These are phyloP conservation scores for Podospora appendiculata DNA, from an alignment of 495 filamentous ascomycete species.

Conservation along the genomic window DNA sequence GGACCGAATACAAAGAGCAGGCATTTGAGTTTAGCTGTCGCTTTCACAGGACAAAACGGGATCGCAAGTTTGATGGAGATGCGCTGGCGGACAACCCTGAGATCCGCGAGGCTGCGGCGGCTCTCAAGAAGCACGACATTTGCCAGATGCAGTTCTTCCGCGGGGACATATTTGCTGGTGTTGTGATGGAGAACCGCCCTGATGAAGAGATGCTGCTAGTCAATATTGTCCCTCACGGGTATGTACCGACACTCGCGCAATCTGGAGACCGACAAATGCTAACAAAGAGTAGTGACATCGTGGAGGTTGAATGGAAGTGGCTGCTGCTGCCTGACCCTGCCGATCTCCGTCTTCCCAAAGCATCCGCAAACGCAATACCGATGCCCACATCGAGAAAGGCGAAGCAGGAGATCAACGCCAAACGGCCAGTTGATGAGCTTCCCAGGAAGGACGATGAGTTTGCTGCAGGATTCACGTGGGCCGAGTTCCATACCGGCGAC, in stretches of 20 bases:
- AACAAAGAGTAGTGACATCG: conserved; percentile 43
- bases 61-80: conserved; percentile 58
- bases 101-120: conserved; percentile 59
- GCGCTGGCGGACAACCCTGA: conserved; percentile 61
- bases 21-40: conserved; percentile 90
- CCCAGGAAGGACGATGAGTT: conserved; percentile 65
- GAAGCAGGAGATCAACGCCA: conserved; percentile 50
- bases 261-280: conserved; percentile 13
- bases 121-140: conserved; percentile 63
- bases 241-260: conserved; percentile 30
- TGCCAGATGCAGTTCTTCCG: conserved; percentile 84
- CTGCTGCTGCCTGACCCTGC: conserved; percentile 58
- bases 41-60: conserved; percentile 82
- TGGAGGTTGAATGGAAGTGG: conserved; percentile 76
- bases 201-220: conserved; percentile 68
- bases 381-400: conserved; percentile 47
- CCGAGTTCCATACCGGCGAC: conserved; percentile 65
- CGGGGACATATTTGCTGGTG: conserved; percentile 82
- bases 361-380: conserved; percentile 49
- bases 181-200: conserved; percentile 78
- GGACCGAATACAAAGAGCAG: conserved; percentile 79
- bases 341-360: conserved; percentile 56
- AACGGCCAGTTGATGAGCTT: conserved; percentile 48
- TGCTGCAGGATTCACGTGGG: conserved; percentile 64
- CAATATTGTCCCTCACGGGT: conserved; percentile 84